phyloP scores from a whole-genome alignment of 2,329 filamentous ascomycete species.

The Cadophora malorum region DNA sequence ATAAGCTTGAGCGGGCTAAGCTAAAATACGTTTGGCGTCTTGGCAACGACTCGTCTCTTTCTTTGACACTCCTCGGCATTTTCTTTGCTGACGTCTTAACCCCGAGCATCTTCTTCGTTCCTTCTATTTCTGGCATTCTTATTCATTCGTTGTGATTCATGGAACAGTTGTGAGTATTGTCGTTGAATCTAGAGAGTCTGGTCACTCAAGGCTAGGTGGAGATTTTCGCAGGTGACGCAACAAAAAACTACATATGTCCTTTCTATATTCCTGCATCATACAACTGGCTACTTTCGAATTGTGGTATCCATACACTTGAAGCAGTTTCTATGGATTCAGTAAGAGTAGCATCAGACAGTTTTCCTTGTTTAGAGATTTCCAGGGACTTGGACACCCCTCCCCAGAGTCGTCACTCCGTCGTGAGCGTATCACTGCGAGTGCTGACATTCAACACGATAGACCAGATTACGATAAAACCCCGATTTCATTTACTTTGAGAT shows the following conservation, averaged over 20 bases:
- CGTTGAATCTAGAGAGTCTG: no score
- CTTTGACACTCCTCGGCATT: conserved; percentile 11
- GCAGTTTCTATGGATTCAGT: no score
- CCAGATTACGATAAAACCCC: no score
- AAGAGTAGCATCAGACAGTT: no score
- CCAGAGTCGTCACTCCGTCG: no score
- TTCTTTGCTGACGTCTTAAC: neutral
- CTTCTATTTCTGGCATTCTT: neutral
- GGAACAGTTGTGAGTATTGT: neutral
- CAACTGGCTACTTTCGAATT: neutral
- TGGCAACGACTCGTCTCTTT: neutral
- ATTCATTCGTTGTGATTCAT: neutral
- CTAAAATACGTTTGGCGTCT: neutral
- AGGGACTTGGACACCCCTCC: no score
- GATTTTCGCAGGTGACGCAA: neutral
- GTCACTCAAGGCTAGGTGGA: no score
- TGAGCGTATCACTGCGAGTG: no score
- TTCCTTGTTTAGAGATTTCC: no score
- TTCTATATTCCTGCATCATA: neutral
- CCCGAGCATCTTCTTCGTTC: neutral
- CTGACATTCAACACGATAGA: no score
- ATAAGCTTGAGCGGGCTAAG: neutral
- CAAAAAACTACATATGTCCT: neutral
- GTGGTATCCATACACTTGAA: no score
- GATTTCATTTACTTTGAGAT: no score